Evolutionary conservation across 169 alveolate species (phyloP), one percentile per base, ranked within the genome.

Genomic region (Plasmodium relictum): DNA sequence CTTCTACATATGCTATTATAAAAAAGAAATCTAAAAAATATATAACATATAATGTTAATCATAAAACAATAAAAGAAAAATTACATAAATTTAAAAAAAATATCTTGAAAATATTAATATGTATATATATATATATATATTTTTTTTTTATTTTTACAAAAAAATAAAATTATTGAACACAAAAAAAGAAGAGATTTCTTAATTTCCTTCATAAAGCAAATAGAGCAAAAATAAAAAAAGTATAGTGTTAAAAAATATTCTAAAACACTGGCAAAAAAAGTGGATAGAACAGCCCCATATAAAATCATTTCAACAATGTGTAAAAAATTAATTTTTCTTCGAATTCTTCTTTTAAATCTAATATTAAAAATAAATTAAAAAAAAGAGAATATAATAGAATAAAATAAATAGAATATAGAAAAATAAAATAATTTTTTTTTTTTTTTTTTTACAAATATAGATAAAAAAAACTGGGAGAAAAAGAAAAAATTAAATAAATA

Each of bases 1-100:
- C 91, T 71, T 83, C 91, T 59, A 83, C 91, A 45, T 83, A 83
- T 12, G 91, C 91, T 65, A 83, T 74, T 41, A 68, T 73, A 20
- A 83, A 72, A 48, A 83, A 83, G 45, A 83, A 83, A 72, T 83
- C 91, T 83, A 59, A 45, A 71, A 44, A 62, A n/a, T 68, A 22
- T n/a, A 10, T 59, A 44, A 39, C 16, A 44, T 41, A 3, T 50
- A 45, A 42, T 14, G 16, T 6, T 2, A 12, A 12, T 18, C 3
- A 54, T 10, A 52, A 52, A 52, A 52, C 1, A 18, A n/a, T 52
- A 52, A n/a, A 52, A 48, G n/a, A 48, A 48, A n/a, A 52, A 52
- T n/a, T 14, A 52, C 41, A 20, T 10, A 62, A 31, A 9, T 10
- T 62, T 62, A 9, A 62, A 62, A 61, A n/a, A 22, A 61, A 61